Conservation (phyloP, 352 stramenopile species). For the Pythium sukuiense region DNA sequence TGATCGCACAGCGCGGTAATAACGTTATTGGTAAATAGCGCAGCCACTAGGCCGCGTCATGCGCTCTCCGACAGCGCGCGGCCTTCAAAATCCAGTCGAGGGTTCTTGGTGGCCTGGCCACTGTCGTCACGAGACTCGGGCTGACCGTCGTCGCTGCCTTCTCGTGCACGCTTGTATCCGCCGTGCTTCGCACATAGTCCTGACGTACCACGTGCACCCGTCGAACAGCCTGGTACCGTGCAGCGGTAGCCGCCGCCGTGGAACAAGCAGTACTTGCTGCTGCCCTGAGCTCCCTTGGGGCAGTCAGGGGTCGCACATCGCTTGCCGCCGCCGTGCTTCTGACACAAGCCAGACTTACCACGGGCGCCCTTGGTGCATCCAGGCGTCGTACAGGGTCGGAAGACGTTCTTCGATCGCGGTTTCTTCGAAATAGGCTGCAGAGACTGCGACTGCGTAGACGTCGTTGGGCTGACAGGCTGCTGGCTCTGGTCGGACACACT, state of each 20-base stretch:
- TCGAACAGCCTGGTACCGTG: constrained; percentile 67
- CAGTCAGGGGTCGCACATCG: constrained; percentile 60
- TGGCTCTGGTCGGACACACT: neutral
- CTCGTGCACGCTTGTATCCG: constrained; percentile 55
- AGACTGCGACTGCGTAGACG: constrained; percentile 12
- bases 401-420: constrained; percentile 68
- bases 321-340: constrained; percentile 86
- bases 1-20: neutral
- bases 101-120: constrained; percentile 22
- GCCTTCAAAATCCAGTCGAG: constrained; percentile 21
- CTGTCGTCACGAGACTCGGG: neutral
- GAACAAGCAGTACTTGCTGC: constrained; percentile 73
- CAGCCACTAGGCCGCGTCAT: neutral
- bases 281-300: constrained; percentile 81
- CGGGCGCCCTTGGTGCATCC: constrained; percentile 78
- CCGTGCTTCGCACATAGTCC: constrained; percentile 79
- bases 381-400: constrained; percentile 55
- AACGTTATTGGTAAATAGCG: constrained; percentile 1
- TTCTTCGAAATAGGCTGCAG: constrained; percentile 54
- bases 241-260: constrained; percentile 87
- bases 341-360: constrained; percentile 80
- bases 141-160: constrained; percentile 5
- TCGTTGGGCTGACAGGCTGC: neutral
- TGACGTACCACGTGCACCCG: constrained; percentile 70
- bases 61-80: constrained; percentile 6